A percentile compares a stretch with the other conserved stretches of the same genome.
Conservation (phyloP, 208 protist genomes). For the Blastocrithidia nonstop region DNA sequence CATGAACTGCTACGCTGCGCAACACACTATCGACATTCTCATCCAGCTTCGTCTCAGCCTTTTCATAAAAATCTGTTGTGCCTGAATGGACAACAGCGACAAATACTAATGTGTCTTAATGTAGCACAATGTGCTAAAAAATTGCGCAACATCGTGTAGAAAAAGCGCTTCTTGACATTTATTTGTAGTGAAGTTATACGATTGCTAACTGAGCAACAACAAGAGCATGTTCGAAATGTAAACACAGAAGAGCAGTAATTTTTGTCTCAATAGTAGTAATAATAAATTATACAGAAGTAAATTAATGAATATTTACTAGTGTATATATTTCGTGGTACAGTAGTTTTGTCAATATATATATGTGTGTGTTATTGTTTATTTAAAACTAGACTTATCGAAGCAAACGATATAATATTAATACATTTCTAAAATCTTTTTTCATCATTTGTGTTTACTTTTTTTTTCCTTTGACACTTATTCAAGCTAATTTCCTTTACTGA, state of each 20-base stretch:
- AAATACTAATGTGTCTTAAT: conserved; percentile 54
- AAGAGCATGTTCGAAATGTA: not conserved
- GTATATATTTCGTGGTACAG: no score
- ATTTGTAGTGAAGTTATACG: not conserved
- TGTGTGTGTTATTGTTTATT: not conserved
- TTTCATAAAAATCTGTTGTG: no score
- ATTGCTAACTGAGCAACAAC: not conserved
- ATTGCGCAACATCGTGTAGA: conserved; percentile 10
- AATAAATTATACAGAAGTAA: no score
- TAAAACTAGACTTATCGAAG: not conserved
- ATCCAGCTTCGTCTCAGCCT: no score
- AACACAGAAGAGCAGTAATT: not conserved
- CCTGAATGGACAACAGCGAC: conserved; percentile 20
- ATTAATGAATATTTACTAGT: no score
- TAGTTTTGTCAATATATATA: not conserved
- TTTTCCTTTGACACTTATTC: not conserved
- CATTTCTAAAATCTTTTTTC: no score
- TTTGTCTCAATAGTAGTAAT: not conserved
- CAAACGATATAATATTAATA: no score
- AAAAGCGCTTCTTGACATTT: conserved; percentile 22
- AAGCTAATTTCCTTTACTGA: not conserved
- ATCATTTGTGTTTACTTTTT: not conserved
- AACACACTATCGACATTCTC: no score
- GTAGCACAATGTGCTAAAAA: conserved; percentile 25
- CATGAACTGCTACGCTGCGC: conserved; percentile 15